These are phyloP conservation scores for Pyrenophora seminiperda DNA, from an alignment of 2,329 filamentous ascomycete species.

Conservation along the genomic window DNA sequence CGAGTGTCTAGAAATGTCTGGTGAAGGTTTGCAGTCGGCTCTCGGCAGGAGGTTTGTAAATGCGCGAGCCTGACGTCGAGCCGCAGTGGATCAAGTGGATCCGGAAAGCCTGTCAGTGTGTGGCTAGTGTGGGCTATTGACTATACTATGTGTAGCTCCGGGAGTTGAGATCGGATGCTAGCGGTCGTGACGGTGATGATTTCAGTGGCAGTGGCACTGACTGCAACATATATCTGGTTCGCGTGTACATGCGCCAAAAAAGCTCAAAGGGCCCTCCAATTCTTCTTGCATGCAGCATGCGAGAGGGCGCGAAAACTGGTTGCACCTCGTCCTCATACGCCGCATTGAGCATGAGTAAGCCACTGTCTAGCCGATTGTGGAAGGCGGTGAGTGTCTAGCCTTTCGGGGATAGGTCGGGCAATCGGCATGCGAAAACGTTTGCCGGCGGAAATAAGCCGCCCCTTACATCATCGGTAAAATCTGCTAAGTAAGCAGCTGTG, in stretches of 20 bases:
- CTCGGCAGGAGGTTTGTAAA: neutral
- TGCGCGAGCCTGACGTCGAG: conserved; percentile 13
- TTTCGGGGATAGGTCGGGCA: conserved; percentile 3
- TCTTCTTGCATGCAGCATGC: conserved; percentile 1
- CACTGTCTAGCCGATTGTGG: neutral
- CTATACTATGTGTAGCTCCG: conserved; percentile 6
- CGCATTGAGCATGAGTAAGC: conserved; percentile 10
- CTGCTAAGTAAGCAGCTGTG: conserved; percentile 7
- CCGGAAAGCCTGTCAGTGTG: neutral
- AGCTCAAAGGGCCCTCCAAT: neutral
- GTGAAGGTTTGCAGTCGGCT: conserved; percentile 1
- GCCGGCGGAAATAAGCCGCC: neutral
- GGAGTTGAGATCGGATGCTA: conserved; percentile 2
- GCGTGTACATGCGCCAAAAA: neutral
- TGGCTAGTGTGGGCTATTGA: conserved; percentile 1
- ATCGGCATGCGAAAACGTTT: neutral
- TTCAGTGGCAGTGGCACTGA: neutral
- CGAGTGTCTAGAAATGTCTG: neutral
- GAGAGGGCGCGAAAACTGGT: neutral
- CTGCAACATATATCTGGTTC: neutral
- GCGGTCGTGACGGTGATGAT: no score
- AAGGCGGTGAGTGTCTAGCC: neutral
- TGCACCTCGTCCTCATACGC: neutral
- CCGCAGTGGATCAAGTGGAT: conserved; percentile 12
- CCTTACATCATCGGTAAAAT: conserved; percentile 9